Percentiles rank a stretch among this genome's conserved stretches.
Conservation (phyloP, 2,329 filamentous ascomycete species). For the Purpureocillium lavendulum region DNA sequence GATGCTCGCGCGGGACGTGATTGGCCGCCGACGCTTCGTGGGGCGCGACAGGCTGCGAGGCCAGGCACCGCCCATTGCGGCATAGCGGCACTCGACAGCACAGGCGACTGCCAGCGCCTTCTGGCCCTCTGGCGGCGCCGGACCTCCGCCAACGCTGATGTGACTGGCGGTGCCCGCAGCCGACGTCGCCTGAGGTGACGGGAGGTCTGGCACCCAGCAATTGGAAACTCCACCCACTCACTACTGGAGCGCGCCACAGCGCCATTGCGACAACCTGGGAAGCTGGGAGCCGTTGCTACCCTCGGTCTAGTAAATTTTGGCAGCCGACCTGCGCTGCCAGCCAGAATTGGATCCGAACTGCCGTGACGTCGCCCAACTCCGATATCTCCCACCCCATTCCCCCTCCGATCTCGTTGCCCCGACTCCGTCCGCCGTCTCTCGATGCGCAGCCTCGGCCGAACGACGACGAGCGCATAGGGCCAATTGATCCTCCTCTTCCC, state of each 20-base stretch:
- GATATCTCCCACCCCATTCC: background rate
- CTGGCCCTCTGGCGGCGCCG: no score
- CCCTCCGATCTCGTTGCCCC: background rate
- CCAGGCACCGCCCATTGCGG: background rate
- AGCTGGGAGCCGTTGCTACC: no score
- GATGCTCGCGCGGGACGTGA: slow-evolving; percentile 10
- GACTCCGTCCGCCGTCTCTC: slow-evolving; percentile 2
- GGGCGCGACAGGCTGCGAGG: no score
- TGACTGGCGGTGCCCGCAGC: background rate
- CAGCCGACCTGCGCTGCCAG: background rate
- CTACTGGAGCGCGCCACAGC: no score
- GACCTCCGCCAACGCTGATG: no score
- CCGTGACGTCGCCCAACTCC: no score
- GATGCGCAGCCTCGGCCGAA: slow-evolving; percentile 24
- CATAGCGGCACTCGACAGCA: no score
- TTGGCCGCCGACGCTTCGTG: slow-evolving; percentile 12
- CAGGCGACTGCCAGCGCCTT: no score
- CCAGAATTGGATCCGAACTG: background rate
- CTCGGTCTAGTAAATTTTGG: slow-evolving; percentile 15
- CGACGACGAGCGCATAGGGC: slow-evolving; percentile 23
- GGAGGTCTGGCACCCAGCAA: no score
- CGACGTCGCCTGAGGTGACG: no score
- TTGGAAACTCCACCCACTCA: no score
- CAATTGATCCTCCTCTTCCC: background rate
- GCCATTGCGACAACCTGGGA: no score